Evolutionary conservation across 2,329 filamentous ascomycete genomes (phyloP).

Genomic region (Exophiala lecanii-corni): DNA sequence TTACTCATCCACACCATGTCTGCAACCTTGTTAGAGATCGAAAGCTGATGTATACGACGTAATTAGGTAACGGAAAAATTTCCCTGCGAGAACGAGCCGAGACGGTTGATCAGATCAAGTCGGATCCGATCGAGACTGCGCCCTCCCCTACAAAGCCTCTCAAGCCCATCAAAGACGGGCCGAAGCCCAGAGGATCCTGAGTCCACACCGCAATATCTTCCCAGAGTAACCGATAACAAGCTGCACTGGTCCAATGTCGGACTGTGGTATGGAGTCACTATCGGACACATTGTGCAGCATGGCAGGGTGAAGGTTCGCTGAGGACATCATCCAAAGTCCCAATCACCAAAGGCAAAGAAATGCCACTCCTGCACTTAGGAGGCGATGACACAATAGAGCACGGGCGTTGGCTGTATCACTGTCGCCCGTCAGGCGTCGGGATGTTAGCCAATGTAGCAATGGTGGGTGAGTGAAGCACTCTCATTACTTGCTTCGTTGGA

Average conservation of each 20-base stretch:
- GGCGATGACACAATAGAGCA: background rate
- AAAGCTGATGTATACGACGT: constrained; percentile 1
- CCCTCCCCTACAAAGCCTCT: background rate
- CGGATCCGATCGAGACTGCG: background rate
- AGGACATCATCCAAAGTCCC: background rate
- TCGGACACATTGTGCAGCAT: background rate
- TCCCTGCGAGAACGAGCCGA: background rate
- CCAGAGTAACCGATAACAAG: background rate
- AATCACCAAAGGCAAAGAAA: constrained; percentile 1
- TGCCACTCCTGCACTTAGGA: background rate
- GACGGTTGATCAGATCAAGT: background rate
- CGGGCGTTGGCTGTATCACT: background rate
- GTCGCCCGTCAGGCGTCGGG: background rate
- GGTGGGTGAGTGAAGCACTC: background rate
- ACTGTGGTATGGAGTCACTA: constrained; percentile 1
- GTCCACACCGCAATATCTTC: background rate
- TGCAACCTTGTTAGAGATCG: background rate
- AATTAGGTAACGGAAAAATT: background rate
- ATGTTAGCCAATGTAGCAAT: background rate
- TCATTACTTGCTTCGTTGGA: background rate
- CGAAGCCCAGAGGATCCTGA: background rate
- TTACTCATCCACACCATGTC: constrained; percentile 1
- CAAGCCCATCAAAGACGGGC: background rate
- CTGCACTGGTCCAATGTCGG: background rate
- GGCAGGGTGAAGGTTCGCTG: background rate